Base-by-base conservation (phyloP, 2,329 filamentous ascomycete species). In the Pseudogymnoascus sp. region DNA sequence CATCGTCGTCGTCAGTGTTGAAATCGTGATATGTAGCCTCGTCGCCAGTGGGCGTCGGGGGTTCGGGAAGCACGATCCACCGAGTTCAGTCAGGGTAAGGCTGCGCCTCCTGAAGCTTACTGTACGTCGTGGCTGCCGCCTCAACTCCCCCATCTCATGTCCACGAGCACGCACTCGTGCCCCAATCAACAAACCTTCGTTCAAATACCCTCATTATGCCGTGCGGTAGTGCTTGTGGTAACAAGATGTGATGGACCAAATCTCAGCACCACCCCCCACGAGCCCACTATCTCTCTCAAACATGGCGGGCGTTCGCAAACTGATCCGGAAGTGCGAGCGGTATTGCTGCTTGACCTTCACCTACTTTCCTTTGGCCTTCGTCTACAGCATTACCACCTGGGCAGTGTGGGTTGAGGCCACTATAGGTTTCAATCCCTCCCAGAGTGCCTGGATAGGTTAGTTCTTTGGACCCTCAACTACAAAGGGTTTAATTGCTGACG, bases 301-400 rank as follows among this genome's bases (percentile, higher is more conserved):
- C 28, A 56, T 56, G 50, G 50, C 50, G 28, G 28, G 50, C 50
- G 59, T 25, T 40, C 59, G 59, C 59, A 60, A 60, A 42, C 18
- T 38, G 21, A 38, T 60, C 35, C 59, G 89, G 67, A 84, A 82
- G 73, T 80, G 90, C 70, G 92, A 97, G 80, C 88, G 92, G 60
- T 87, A 84, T 72, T 97, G 92, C 80, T 97, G 92, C 78, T 78
- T 82, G 47, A 84, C 86, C 65, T 81, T 89, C 62, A 90, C 85
- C 25, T 96, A 92, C 75, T 90, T 96, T 69, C 93, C 93, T n/a
- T 81, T 97, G 16, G 79, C 79, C 28, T 96, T 97, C 73, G 90
- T 97, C 64, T 97, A 96, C 72, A 83, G 88, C 63, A 76, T 97
- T 68, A 93, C 91, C n/a, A 89, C 89, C 10, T 99, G 94, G 94